A percentile compares a stretch with the other conserved stretches of the same genome.
These are phyloP conservation scores for Phyllachora maydis DNA, from an alignment of 2,329 filamentous ascomycete species.

Conservation along the genomic window DNA sequence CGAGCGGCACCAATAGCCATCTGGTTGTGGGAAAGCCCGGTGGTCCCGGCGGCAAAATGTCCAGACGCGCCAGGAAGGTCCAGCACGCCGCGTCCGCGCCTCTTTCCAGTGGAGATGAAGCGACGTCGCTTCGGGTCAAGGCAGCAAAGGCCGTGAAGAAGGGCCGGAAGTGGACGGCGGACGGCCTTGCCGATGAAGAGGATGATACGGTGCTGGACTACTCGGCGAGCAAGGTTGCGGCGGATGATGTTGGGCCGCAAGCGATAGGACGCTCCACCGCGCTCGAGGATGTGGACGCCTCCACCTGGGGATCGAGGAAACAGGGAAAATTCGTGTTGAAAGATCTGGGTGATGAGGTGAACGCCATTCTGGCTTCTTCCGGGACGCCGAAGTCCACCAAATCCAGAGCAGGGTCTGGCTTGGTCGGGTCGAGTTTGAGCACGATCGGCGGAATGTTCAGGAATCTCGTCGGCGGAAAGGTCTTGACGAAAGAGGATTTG, in stretches of 20 bases:
- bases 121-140: conserved; percentile 35
- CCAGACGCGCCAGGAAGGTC: conserved; percentile 54
- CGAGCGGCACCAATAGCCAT: conserved; percentile 37
- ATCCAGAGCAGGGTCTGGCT: conserved; percentile 30
- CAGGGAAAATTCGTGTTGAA: conserved; percentile 89
- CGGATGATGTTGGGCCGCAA: conserved; percentile 30
- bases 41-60: conserved; percentile 56
- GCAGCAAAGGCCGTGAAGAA: conserved; percentile 48
- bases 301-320: conserved; percentile 69
- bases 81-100: conserved; percentile 45
- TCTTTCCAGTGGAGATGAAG: conserved; percentile 71
- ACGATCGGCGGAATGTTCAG: conserved; percentile 78
- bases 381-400: conserved; percentile 33
- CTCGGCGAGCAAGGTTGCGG: conserved; percentile 39
- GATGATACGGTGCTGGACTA: conserved; percentile 72
- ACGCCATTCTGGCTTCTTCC: conserved; percentile 70
- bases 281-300: conserved; percentile 55
- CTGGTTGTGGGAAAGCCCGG: conserved; percentile 54
- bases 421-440: conserved; percentile 62
- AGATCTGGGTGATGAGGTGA: conserved; percentile 83
- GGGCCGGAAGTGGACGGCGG: conserved; percentile 79
- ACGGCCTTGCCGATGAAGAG: conserved; percentile 71
- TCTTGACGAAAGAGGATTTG: conserved; percentile 70
- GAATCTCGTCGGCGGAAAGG: conserved; percentile 90
- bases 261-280: conserved; percentile 29